phyloP scores from a whole-genome alignment of 164 flowering plant species.

The Euptelea pleiosperma region DNA sequence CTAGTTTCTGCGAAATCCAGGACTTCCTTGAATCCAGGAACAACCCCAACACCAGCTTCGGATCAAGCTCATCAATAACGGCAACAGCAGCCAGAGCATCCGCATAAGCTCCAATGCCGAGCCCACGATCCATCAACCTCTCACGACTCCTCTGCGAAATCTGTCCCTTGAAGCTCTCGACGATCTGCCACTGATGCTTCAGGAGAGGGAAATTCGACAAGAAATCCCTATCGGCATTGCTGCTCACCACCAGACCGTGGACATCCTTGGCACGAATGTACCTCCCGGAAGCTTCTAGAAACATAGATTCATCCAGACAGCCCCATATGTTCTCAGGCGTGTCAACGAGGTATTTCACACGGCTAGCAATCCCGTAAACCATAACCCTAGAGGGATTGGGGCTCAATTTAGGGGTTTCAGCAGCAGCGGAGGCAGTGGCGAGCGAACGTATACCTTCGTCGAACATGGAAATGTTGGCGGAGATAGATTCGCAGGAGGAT shows the following conservation, averaged over 20 bases:
- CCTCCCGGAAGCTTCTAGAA: slow-evolving; percentile 70
- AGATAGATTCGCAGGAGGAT: slow-evolving; percentile 57
- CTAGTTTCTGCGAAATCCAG: slow-evolving; percentile 58
- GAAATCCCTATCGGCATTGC: slow-evolving; percentile 28
- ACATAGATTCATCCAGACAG: slow-evolving; percentile 88
- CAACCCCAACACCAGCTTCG: slow-evolving; percentile 54
- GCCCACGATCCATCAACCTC: slow-evolving; percentile 57
- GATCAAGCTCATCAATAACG: slow-evolving; percentile 69
- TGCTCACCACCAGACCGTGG: slow-evolving; percentile 30
- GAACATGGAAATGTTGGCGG: slow-evolving; percentile 56
- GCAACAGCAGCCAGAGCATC: slow-evolving; percentile 88
- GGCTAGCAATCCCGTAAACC: slow-evolving; percentile 62
- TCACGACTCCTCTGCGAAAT: slow-evolving; percentile 85
- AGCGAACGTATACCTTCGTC: slow-evolving; percentile 51
- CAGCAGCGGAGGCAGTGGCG: slow-evolving; percentile 26
- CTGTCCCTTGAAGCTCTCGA: slow-evolving; percentile 84
- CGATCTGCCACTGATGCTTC: slow-evolving; percentile 89
- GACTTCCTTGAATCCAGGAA: slow-evolving; percentile 72
- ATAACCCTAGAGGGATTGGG: slow-evolving; percentile 35
- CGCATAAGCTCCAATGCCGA: slow-evolving; percentile 55
- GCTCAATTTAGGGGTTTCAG: slow-evolving; percentile 22
- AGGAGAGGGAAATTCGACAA: slow-evolving; percentile 65
- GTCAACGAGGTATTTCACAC: slow-evolving; percentile 91
- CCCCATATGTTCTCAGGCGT: slow-evolving; percentile 99
- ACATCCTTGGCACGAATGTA: slow-evolving; percentile 74